Percentiles rank a stretch among this genome's conserved stretches.
Evolutionary conservation across 371 early-diverging fungal species (phyloP).

Genomic region (Mucor velutinosus): DNA sequence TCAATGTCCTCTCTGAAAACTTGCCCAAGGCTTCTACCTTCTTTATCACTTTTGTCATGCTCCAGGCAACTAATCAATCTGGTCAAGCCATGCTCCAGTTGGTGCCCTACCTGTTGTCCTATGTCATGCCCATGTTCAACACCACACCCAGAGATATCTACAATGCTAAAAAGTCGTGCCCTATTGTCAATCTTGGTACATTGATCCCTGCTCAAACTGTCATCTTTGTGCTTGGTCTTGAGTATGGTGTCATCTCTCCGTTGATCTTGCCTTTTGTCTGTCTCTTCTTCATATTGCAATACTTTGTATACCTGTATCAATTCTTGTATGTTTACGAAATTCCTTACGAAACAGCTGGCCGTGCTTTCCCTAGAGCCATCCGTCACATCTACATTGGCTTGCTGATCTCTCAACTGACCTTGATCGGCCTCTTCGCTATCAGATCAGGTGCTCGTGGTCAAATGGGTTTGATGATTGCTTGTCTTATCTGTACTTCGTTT

Average conservation of each 20-base stretch:
- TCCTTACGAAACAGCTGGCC: constrained; percentile 66
- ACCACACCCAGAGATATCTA: constrained; percentile 78
- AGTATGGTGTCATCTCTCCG: constrained; percentile 82
- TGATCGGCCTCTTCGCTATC: constrained; percentile 72
- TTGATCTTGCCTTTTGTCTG: constrained; percentile 77
- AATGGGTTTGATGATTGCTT: constrained; percentile 55
- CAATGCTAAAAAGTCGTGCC: constrained; percentile 49
- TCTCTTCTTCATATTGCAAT: constrained; percentile 73
- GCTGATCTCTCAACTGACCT: constrained; percentile 68
- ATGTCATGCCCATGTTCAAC: constrained; percentile 64
- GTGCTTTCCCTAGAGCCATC: constrained; percentile 69
- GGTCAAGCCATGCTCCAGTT: constrained; percentile 71
- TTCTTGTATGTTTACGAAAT: constrained; percentile 77
- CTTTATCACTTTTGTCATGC: constrained; percentile 82
- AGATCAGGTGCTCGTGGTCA: constrained; percentile 49
- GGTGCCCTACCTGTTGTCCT: constrained; percentile 65
- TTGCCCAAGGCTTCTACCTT: constrained; percentile 78
- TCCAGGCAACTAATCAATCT: constrained; percentile 69
- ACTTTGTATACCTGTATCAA: constrained; percentile 80
- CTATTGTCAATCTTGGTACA: constrained; percentile 48
- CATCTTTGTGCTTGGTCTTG: constrained; percentile 65
- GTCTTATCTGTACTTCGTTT: constrained; percentile 51
- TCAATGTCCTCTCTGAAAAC: constrained; percentile 54
- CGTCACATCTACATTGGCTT: constrained; percentile 71
- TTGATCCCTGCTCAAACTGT: constrained; percentile 68